These are phyloP conservation scores for Oryza longistaminata DNA, from an alignment of 176 grass and related monocot genomes.

Conservation along the genomic window DNA sequence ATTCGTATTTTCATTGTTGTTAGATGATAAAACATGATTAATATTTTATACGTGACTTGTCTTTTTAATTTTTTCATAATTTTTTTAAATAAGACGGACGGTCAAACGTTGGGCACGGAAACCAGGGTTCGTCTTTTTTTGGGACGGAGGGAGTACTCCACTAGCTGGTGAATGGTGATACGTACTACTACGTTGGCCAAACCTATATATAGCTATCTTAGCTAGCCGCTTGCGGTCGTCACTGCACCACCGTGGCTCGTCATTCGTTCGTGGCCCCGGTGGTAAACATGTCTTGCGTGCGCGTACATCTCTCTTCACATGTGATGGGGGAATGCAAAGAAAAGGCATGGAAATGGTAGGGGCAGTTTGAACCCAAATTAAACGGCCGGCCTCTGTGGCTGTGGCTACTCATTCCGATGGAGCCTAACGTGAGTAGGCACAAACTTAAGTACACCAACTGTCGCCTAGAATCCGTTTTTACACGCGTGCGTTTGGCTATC, in stretches of 20 bases:
- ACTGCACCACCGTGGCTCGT: neutral
- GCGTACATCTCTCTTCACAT: slow-evolving; percentile 40
- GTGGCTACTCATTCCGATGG: slow-evolving; percentile 3
- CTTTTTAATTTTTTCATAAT: too few species aligned
- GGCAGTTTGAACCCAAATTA: too few species aligned
- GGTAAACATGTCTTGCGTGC: slow-evolving; percentile 30
- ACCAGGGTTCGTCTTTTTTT: too few species aligned
- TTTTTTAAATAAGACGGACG: too few species aligned
- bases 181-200: neutral
- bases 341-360: neutral
- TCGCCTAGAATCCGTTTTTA: neutral
- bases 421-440: too few species aligned
- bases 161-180: neutral
- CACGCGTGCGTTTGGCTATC: neutral
- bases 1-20: too few species aligned
- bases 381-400: neutral
- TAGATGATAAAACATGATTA: too few species aligned
- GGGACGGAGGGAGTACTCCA: too few species aligned
- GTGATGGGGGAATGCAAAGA: slow-evolving; percentile 6
- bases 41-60: too few species aligned
- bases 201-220: neutral
- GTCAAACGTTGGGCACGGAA: too few species aligned
- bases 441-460: neutral
- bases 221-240: neutral
- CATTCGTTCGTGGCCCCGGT: slow-evolving; percentile 4